Conservation (phyloP, 2,329 filamentous ascomycete species). For the Arthroderma sp. region DNA sequence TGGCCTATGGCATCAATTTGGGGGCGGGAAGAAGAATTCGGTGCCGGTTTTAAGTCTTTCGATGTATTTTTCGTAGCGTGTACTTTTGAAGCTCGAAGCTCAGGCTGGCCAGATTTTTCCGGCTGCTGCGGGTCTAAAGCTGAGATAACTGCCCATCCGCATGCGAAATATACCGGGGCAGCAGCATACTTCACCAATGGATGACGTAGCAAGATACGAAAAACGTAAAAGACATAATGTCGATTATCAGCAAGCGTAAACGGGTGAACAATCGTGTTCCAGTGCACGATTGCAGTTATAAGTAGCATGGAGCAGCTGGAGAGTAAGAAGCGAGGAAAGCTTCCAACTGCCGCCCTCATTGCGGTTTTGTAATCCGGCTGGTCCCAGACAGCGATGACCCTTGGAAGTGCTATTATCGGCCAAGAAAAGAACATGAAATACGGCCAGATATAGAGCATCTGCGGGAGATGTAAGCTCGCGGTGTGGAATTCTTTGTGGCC, state of each 20-base stretch:
- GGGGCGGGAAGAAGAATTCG: no score
- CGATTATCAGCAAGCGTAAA: slow-evolving; percentile 94
- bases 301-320: slow-evolving; percentile 23
- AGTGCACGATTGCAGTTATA: slow-evolving; percentile 46
- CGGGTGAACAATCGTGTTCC: slow-evolving; percentile 88
- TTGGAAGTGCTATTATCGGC: slow-evolving; percentile 53
- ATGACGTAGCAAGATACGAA: slow-evolving; percentile 66
- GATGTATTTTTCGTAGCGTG: neutral
- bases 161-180: slow-evolving; percentile 55
- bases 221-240: slow-evolving; percentile 95
- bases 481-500: slow-evolving; percentile 92
- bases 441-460: slow-evolving; percentile 93
- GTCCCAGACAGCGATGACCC: slow-evolving; percentile 27
- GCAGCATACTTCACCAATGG: slow-evolving; percentile 52
- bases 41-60: no score
- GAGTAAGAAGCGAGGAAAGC: slow-evolving; percentile 27
- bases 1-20: no score
- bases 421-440: slow-evolving; percentile 81
- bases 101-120: no score
- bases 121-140: slow-evolving; percentile 39
- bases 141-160: slow-evolving; percentile 55
- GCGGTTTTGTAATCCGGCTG: neutral
- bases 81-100: slow-evolving; percentile 8
- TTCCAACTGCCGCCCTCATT: neutral
- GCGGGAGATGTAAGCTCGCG: slow-evolving; percentile 73